phyloP scores from a whole-genome alignment of 202 grass and related monocot species.

The Setaria italica region DNA sequence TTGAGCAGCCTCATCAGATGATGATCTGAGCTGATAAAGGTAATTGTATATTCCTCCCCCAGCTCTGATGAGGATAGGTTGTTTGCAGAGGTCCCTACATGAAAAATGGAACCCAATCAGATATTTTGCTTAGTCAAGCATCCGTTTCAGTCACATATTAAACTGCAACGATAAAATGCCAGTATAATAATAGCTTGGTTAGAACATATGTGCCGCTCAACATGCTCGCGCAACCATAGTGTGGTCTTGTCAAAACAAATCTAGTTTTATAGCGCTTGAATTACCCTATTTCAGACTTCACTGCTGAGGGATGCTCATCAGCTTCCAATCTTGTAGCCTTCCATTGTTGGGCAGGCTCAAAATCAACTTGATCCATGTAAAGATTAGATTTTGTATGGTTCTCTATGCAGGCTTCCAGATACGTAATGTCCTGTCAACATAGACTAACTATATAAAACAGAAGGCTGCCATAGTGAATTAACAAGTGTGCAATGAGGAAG shows the following conservation, averaged over 20 bases:
- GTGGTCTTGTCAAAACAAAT: background rate
- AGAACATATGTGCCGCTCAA: constrained; percentile 3
- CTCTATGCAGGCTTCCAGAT: constrained; percentile 99
- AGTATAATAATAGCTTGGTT: constrained; percentile 6
- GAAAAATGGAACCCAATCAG: constrained; percentile 34
- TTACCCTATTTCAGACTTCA: constrained; percentile 76
- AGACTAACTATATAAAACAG: constrained; percentile 49
- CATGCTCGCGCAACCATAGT: constrained; percentile 18
- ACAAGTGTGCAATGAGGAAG: constrained; percentile 18
- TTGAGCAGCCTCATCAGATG: constrained; percentile 63
- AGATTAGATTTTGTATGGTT: constrained; percentile 98
- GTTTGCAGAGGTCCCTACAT: constrained; percentile 74
- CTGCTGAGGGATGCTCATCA: constrained; percentile 66
- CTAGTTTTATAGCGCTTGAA: constrained; percentile 30
- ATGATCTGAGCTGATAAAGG: constrained; percentile 76
- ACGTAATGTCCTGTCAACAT: constrained; percentile 82
- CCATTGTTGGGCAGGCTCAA: constrained; percentile 93
- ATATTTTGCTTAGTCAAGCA: constrained; percentile 27
- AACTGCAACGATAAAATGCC: background rate
- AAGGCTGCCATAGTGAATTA: constrained; percentile 46
- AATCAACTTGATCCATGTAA: constrained; percentile 99
- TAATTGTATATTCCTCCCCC: constrained; percentile 98
- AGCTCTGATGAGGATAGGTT: constrained; percentile 85
- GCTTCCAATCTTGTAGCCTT: constrained; percentile 86
- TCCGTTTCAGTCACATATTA: constrained; percentile 31